Evolutionary conservation across 2,329 filamentous ascomycete species (phyloP).

Genomic region (Colletotrichum eremochloae): DNA sequence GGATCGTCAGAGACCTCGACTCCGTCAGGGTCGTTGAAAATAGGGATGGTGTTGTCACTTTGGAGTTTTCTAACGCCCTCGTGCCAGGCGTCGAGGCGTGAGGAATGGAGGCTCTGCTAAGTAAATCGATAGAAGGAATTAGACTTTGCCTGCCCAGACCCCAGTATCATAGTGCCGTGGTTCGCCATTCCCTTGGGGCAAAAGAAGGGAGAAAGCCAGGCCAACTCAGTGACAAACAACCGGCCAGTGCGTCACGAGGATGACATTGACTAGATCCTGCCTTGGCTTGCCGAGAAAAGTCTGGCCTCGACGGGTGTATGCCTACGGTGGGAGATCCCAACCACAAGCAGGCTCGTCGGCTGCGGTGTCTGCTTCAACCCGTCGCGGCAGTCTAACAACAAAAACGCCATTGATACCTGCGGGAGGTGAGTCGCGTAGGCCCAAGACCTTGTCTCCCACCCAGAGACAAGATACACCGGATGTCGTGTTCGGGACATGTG

Average conservation of each 20-base stretch:
- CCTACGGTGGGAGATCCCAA: conserved; percentile 9
- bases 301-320: neutral
- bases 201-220: conserved; percentile 5
- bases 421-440: conserved; percentile 6
- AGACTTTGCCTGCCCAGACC: conserved; percentile 25
- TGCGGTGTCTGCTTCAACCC: conserved; percentile 1
- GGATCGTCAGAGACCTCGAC: conserved; percentile 84
- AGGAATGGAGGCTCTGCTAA: conserved; percentile 41
- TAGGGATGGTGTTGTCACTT: conserved; percentile 69
- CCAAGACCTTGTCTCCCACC: conserved; percentile 26
- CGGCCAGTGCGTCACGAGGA: neutral
- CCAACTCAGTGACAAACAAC: neutral
- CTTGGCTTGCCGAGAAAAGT: neutral
- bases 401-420: conserved; percentile 6
- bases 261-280: neutral
- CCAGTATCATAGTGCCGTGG: conserved; percentile 6
- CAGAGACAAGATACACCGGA: conserved; percentile 6
- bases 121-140: conserved; percentile 37
- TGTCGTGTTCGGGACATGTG: conserved; percentile 12
- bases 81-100: conserved; percentile 23
- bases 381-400: conserved; percentile 8
- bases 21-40: conserved; percentile 75
- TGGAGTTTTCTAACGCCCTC: conserved; percentile 77
- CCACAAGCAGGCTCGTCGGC: neutral
- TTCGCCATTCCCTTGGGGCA: conserved; percentile 8